Conservation (phyloP, 2,329 filamentous ascomycete genomes). For the Exutisphaerella laricina region DNA sequence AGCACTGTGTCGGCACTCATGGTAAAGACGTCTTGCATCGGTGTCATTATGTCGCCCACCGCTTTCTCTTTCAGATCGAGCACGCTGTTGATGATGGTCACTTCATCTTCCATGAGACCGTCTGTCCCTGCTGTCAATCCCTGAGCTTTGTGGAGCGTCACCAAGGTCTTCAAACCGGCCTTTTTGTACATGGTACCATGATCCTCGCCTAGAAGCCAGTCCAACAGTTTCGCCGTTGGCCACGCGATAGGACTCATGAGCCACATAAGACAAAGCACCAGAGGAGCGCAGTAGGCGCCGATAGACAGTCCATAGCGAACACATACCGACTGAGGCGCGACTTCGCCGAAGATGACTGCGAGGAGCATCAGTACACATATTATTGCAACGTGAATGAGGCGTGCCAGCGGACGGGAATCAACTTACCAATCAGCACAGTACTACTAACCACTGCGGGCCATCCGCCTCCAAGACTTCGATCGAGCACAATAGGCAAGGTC, state of each 20-base stretch:
- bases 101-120: conserved; percentile 91
- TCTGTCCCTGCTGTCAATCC: conserved; percentile 55
- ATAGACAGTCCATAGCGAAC: conserved; percentile 94
- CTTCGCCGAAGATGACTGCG: conserved; percentile 93
- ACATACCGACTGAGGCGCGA: conserved; percentile 92
- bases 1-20: conserved; percentile 93
- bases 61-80: conserved; percentile 94
- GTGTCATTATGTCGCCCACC: conserved; percentile 95
- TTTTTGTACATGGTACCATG: conserved; percentile 98
- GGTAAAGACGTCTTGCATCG: conserved; percentile 94
- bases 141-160: conserved; percentile 72
- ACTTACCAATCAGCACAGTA: conserved; percentile 84
- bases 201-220: conserved; percentile 86
- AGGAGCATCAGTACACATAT: conserved; percentile 13
- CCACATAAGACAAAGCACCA: conserved; percentile 87
- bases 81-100: conserved; percentile 97
- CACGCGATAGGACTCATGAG: conserved; percentile 82
- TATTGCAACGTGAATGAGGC: too few relatives aligned
- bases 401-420: too few relatives aligned
- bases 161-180: conserved; percentile 90
- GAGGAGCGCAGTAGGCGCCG: conserved; percentile 85
- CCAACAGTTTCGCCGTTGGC: conserved; percentile 92
- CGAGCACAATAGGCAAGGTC: conserved; percentile 88
- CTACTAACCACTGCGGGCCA: conserved; percentile 91
- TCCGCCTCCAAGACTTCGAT: conserved; percentile 87